These are phyloP conservation scores for Neurospora sp. DNA, from an alignment of 495 filamentous ascomycete genomes.

Conservation along the genomic window DNA sequence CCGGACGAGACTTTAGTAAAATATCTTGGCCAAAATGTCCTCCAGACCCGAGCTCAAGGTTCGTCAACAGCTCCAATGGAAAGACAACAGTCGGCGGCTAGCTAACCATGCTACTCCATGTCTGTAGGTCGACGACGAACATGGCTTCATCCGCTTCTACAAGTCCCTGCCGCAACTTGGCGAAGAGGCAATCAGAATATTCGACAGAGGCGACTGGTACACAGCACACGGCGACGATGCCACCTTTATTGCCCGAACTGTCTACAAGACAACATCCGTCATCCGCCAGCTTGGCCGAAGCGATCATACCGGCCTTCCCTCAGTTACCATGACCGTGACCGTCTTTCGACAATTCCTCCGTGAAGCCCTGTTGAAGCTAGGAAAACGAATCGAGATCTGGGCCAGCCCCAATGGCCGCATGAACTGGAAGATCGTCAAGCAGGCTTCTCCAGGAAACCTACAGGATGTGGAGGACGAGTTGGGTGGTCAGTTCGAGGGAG, in stretches of 20 bases:
- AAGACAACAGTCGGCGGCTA: not conserved
- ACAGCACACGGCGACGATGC: slow-evolving; percentile 90
- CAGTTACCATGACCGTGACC: slow-evolving; percentile 86
- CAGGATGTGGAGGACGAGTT: slow-evolving; percentile 97
- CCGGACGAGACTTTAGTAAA: not conserved
- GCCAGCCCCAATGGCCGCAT: slow-evolving; percentile 60
- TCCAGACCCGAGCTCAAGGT: slow-evolving; percentile 89
- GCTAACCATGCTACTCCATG: slow-evolving; percentile 4
- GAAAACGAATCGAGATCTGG: slow-evolving; percentile 88
- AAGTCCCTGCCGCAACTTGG: slow-evolving; percentile 60
- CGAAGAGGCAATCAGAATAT: slow-evolving; percentile 73
- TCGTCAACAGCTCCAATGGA: slow-evolving; percentile 4
- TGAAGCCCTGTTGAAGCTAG: slow-evolving; percentile 82
- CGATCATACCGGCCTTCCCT: slow-evolving; percentile 72
- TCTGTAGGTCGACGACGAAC: slow-evolving; percentile 82
- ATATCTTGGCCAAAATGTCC: slow-evolving; percentile 49
- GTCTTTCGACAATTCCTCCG: slow-evolving; percentile 94
- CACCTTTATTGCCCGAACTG: slow-evolving; percentile 82
- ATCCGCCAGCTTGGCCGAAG: slow-evolving; percentile 77
- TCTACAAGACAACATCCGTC: slow-evolving; percentile 96
- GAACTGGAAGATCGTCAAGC: slow-evolving; percentile 85
- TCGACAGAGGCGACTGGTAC: slow-evolving; percentile 92
- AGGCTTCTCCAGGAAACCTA: slow-evolving; percentile 88
- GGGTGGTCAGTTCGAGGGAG: slow-evolving; percentile 74
- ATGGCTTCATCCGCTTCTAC: slow-evolving; percentile 91